These are phyloP conservation scores for Xylariaceae sp. DNA, from an alignment of 2,329 filamentous ascomycete species.

Conservation along the genomic window DNA sequence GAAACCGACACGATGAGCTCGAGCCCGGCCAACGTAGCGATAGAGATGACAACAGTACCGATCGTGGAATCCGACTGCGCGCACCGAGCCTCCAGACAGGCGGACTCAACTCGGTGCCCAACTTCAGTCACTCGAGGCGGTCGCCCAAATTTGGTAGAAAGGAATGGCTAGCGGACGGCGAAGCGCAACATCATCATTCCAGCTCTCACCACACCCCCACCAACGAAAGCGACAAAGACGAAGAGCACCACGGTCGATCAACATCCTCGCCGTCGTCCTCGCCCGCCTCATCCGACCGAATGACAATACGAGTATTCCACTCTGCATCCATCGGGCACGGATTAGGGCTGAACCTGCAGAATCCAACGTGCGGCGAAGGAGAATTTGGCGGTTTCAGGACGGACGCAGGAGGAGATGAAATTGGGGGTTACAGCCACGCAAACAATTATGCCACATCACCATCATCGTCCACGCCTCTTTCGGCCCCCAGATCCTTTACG, in stretches of 20 bases:
- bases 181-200: background rate
- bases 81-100: background rate
- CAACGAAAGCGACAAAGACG: background rate
- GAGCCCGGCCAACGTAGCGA: background rate
- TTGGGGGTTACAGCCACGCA: background rate
- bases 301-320: constrained; percentile 25
- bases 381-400: background rate
- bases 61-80: background rate
- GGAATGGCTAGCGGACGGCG: background rate
- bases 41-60: background rate
- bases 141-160: background rate
- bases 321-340: too few relatives aligned
- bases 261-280: background rate
- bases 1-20: background rate
- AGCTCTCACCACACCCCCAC: background rate
- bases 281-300: constrained; percentile 7
- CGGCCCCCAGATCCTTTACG: background rate
- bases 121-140: background rate
- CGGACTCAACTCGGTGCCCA: background rate
- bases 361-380: background rate
- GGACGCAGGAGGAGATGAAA: background rate
- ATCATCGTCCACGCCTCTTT: background rate
- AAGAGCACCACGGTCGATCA: background rate
- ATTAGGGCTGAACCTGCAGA: constrained; percentile 7
- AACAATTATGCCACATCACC: background rate